phyloP scores from a whole-genome alignment of 176 grass and related monocot genomes.

The bread wheat (Triticum aestivum) region DNA sequence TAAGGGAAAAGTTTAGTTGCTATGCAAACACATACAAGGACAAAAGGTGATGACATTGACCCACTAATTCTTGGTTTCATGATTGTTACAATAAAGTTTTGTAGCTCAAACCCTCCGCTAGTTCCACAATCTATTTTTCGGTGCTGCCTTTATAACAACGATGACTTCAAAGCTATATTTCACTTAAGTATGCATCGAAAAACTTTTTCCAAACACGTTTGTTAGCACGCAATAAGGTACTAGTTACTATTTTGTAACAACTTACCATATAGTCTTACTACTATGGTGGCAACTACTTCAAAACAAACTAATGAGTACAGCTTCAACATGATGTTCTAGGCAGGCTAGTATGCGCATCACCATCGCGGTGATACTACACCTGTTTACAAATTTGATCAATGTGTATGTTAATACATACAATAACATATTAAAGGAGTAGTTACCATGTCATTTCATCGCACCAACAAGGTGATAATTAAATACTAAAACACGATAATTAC shows the following conservation, averaged over 20 bases:
- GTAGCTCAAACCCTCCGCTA: neutral
- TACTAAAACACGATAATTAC: too few relatives aligned
- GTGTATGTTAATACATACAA: neutral
- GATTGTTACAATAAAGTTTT: neutral
- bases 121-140: neutral
- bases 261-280: neutral
- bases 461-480: too few relatives aligned
- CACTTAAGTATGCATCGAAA: neutral
- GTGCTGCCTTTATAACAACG: neutral
- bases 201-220: neutral
- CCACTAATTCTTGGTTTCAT: neutral
- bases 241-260: neutral
- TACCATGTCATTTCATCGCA: neutral
- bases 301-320: neutral
- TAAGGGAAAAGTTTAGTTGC: too few relatives aligned
- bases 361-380: neutral
- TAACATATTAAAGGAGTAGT: neutral
- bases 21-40: neutral
- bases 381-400: neutral
- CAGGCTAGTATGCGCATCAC: neutral
- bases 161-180: neutral
- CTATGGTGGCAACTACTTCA: neutral
- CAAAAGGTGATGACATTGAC: neutral
- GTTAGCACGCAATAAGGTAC: neutral
- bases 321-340: neutral